Conservation (phyloP, 768 basidiomycete species). For the Scleroderma citrinum region DNA sequence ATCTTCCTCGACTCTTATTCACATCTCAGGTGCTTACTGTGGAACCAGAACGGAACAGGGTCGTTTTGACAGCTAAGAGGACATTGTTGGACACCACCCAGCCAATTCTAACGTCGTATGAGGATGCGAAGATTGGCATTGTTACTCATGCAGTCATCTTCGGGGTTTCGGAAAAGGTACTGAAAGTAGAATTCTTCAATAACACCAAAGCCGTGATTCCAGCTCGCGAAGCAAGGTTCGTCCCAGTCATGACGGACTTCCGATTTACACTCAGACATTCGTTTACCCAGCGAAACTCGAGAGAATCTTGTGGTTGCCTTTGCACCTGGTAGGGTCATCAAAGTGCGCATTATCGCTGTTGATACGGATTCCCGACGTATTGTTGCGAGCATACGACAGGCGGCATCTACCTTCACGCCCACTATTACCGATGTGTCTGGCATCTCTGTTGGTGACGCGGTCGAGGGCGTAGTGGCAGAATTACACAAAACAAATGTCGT, state of each 20-base stretch:
- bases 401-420: conserved; percentile 44
- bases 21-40: conserved; percentile 65
- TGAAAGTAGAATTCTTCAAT: conserved; percentile 89
- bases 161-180: conserved; percentile 71
- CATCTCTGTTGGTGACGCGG: conserved; percentile 71
- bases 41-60: conserved; percentile 73
- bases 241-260: background rate
- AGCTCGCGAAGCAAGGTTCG: conserved; percentile 73
- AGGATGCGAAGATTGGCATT: conserved; percentile 63
- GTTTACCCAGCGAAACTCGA: conserved; percentile 53
- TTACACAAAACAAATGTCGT: conserved; percentile 84
- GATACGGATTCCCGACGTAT: conserved; percentile 58
- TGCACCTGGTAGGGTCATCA: conserved; percentile 74
- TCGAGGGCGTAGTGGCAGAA: conserved; percentile 66
- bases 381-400: conserved; percentile 83
- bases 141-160: conserved; percentile 80
- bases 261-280: background rate
- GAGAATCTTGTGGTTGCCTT: conserved; percentile 58
- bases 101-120: conserved; percentile 58
- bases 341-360: conserved; percentile 70
- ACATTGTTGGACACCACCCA: conserved; percentile 76
- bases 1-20: background rate
- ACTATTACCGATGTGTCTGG: conserved; percentile 57
- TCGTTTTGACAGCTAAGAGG: conserved; percentile 89
- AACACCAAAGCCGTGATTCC: conserved; percentile 81